A percentile compares a stretch with the other conserved stretches of the same genome.
Evolutionary conservation across 2,329 filamentous ascomycete genomes (phyloP).

Genomic region (Macrophomina phaseolina): DNA sequence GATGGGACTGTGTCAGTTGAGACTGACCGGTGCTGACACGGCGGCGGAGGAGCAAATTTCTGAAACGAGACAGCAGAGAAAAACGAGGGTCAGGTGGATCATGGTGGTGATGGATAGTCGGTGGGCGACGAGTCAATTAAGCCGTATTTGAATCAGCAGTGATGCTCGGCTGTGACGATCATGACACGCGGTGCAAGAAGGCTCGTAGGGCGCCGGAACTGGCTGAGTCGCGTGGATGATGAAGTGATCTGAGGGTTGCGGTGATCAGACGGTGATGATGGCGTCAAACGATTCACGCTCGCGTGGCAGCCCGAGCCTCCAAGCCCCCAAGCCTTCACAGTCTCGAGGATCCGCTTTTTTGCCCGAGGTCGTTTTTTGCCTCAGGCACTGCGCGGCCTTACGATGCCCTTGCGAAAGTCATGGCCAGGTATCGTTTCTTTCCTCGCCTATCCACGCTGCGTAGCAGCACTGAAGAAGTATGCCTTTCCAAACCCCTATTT

Average conservation of each 20-base stretch:
- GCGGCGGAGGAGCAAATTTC: not conserved
- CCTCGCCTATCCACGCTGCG: no score
- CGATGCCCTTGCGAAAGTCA: no score
- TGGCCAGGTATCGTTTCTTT: no score
- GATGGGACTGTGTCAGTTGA: not conserved
- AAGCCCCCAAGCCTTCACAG: no score
- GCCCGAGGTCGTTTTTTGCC: not conserved
- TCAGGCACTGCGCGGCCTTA: not conserved
- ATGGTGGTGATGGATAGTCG: slow-evolving; percentile 18
- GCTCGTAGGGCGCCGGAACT: not conserved
- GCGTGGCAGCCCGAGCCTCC: slow-evolving; percentile 3
- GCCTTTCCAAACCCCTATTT: no score
- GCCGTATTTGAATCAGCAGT: slow-evolving; percentile 12
- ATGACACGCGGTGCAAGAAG: slow-evolving; percentile 10
- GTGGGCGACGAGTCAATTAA: slow-evolving; percentile 17
- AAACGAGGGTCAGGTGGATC: not conserved
- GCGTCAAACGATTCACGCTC: not conserved
- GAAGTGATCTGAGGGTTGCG: not conserved
- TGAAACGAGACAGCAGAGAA: not conserved
- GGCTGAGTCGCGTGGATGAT: slow-evolving; percentile 11
- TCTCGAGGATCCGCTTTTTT: no score
- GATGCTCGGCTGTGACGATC: slow-evolving; percentile 14
- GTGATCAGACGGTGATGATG: slow-evolving; percentile 5
- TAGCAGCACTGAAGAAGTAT: no score
- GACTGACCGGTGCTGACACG: not conserved